Evolutionary conservation across 352 stramenopile species (phyloP).

Genomic region (Globisporangium uncinulatum): DNA sequence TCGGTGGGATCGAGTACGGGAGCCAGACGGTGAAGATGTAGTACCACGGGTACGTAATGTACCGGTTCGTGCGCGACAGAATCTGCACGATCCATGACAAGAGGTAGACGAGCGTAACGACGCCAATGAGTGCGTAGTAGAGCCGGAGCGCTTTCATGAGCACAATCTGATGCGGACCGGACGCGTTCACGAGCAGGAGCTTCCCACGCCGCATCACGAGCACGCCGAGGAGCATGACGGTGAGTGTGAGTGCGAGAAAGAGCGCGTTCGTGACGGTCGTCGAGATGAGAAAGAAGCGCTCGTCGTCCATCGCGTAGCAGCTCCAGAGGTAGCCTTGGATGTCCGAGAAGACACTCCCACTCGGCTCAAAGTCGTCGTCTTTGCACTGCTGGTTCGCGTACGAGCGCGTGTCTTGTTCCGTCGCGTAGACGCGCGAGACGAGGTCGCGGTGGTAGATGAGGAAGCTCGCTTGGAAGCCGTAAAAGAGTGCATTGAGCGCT

Average conservation of each 20-base stretch:
- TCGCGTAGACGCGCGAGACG: conserved; percentile 70
- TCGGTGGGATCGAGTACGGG: conserved; percentile 78
- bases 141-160: conserved; percentile 81
- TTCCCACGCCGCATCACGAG: conserved; percentile 86
- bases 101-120: conserved; percentile 82
- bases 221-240: conserved; percentile 74
- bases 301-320: conserved; percentile 67
- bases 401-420: conserved; percentile 59
- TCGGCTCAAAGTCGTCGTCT: conserved; percentile 34
- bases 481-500: conserved; percentile 71
- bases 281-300: conserved; percentile 74
- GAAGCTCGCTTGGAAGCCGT: conserved; percentile 70
- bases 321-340: conserved; percentile 82
- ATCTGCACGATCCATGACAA: conserved; percentile 83
- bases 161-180: conserved; percentile 63
- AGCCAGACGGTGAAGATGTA: conserved; percentile 89
- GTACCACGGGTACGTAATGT: conserved; percentile 83
- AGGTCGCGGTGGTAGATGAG: conserved; percentile 57
- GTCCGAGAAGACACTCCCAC: conserved; percentile 76
- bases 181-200: conserved; percentile 63
- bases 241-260: conserved; percentile 70
- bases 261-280: conserved; percentile 76
- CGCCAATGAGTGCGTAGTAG: conserved; percentile 81
- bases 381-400: conserved; percentile 82
- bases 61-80: conserved; percentile 44